Conservation (phyloP, 2,329 filamentous ascomycete species). For the Neobulgaria alba region DNA sequence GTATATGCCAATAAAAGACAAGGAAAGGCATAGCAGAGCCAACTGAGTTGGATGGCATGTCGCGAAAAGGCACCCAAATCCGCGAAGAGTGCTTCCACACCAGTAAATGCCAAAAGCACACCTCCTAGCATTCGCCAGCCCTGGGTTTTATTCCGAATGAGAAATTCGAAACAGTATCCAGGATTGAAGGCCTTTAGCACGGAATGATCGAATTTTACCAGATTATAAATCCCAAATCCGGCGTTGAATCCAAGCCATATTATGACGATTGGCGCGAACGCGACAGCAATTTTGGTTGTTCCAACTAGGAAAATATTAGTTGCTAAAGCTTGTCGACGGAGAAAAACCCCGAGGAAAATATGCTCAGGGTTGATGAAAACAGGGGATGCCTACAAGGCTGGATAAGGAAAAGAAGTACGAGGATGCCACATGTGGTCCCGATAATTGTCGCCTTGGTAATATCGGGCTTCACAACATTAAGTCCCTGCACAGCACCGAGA, state of each 20-base stretch:
- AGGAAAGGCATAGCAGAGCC: slow-evolving; percentile 60
- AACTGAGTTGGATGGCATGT: slow-evolving; percentile 62
- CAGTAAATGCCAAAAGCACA: slow-evolving; percentile 64
- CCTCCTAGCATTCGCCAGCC: slow-evolving; percentile 60
- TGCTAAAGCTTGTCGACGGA: too few species aligned
- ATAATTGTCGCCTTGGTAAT: slow-evolving; percentile 49
- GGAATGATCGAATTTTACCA: slow-evolving; percentile 40
- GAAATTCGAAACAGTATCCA: slow-evolving; percentile 50
- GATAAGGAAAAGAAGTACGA: slow-evolving; percentile 52
- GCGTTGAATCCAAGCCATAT: slow-evolving; percentile 59
- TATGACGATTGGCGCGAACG: slow-evolving; percentile 58
- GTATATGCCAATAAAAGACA: slow-evolving; percentile 41
- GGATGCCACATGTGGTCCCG: slow-evolving; percentile 54
- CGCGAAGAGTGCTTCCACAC: slow-evolving; percentile 68
- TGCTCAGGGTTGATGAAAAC: too few species aligned
- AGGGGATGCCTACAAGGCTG: slow-evolving; percentile 40
- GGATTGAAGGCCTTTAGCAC: slow-evolving; percentile 48
- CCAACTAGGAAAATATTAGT: too few species aligned
- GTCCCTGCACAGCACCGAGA: slow-evolving; percentile 57
- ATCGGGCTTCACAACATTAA: slow-evolving; percentile 47
- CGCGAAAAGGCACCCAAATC: slow-evolving; percentile 67
- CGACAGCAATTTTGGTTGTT: slow-evolving; percentile 47
- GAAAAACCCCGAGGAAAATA: too few species aligned
- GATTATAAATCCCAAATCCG: slow-evolving; percentile 55
- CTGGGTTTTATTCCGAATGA: slow-evolving; percentile 46